Conservation (phyloP, 352 stramenopile genomes). For the Pelagophyceae sp. region DNA sequence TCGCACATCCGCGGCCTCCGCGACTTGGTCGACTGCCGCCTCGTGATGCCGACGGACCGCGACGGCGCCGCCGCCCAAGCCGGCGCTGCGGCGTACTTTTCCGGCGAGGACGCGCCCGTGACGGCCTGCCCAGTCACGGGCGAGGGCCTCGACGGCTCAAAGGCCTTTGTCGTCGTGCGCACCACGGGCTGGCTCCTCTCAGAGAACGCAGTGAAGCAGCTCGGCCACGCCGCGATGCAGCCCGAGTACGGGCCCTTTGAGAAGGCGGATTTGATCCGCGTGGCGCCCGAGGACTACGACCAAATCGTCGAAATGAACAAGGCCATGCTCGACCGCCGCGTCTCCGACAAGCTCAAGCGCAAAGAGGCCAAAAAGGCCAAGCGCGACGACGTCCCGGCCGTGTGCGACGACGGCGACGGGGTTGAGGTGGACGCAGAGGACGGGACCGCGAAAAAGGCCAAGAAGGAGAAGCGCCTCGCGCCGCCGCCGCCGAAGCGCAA, state of each 20-base stretch:
- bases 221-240: conserved; percentile 40
- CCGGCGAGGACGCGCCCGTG: conserved; percentile 10
- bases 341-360: neutral
- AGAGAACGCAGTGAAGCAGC: conserved; percentile 23
- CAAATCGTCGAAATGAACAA: neutral
- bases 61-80: neutral
- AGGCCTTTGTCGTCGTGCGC: conserved; percentile 40
- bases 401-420: neutral
- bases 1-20: conserved; percentile 5
- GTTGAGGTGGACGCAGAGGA: neutral
- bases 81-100: neutral
- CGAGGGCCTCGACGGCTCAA: conserved; percentile 43
- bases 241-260: conserved; percentile 47
- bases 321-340: neutral
- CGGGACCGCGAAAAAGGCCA: neutral
- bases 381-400: neutral
- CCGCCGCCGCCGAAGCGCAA: neutral
- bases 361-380: neutral
- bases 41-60: neutral
- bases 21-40: conserved; percentile 6
- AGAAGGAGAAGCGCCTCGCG: neutral
- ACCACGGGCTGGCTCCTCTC: conserved; percentile 15
- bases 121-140: conserved; percentile 45
- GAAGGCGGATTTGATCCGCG: conserved; percentile 41
- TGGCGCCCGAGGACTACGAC: conserved; percentile 32